phyloP scores from a whole-genome alignment of 495 filamentous ascomycete species.

The Cercophora newfieldiana region DNA sequence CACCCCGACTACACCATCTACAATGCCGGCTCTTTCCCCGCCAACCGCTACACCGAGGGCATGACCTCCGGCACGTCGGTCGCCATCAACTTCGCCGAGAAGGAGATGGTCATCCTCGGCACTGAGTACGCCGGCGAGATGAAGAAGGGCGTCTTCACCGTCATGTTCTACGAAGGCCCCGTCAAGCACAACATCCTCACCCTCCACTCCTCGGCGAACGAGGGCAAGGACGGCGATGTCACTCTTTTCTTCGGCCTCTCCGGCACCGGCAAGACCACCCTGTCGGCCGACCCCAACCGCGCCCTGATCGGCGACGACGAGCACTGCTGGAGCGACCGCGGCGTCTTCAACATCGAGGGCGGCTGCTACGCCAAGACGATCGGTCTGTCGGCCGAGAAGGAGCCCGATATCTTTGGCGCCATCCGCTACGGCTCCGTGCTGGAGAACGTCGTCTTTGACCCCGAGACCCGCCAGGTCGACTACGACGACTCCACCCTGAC shows the following conservation, averaged over 20 bases:
- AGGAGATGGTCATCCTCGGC: slow-evolving; percentile 93
- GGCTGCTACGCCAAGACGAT: slow-evolving; percentile 99
- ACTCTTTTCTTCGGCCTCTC: slow-evolving; percentile 99
- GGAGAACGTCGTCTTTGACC: slow-evolving; percentile 98
- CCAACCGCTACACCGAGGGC: slow-evolving; percentile 95
- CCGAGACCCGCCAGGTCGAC: slow-evolving; percentile 82
- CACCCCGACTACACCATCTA: slow-evolving; percentile 99
- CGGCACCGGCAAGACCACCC: slow-evolving; percentile 96
- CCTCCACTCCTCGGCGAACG: slow-evolving; percentile 95
- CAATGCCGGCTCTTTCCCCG: slow-evolving; percentile 97
- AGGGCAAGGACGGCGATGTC: slow-evolving; percentile 86
- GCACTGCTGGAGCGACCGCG: slow-evolving; percentile 97
- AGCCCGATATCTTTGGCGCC: slow-evolving; percentile 96
- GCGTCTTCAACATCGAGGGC: slow-evolving; percentile 99
- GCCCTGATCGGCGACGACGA: slow-evolving; percentile 97
- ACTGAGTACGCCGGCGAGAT: slow-evolving; percentile 99
- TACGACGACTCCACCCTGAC: slow-evolving; percentile 94
- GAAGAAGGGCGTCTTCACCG: slow-evolving; percentile 99
- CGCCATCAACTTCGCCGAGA: slow-evolving; percentile 80
- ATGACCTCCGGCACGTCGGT: slow-evolving; percentile 88
- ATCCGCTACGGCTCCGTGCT: slow-evolving; percentile 96
- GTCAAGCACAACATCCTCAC: slow-evolving; percentile 99
- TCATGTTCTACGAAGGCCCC: slow-evolving; percentile 99
- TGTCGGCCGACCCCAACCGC: slow-evolving; percentile 96
- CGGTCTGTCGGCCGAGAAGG: slow-evolving; percentile 96